These are phyloP conservation scores for Flaveria brownii DNA, from an alignment of 129 eudicot species.

Conservation along the genomic window DNA sequence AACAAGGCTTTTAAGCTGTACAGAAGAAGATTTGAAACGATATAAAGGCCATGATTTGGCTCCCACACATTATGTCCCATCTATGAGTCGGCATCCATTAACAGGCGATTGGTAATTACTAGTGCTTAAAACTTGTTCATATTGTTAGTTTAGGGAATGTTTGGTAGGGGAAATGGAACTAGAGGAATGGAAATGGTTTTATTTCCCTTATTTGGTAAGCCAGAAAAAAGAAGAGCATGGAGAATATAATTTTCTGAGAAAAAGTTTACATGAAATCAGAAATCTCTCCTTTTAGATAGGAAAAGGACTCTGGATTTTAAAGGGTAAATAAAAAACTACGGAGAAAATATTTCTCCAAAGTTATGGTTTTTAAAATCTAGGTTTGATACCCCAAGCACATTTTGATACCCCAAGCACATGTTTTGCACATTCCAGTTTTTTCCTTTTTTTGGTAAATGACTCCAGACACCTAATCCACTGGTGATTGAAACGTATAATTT, in stretches of 20 bases:
- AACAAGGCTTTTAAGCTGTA: constrained; percentile 91
- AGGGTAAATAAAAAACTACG: background rate
- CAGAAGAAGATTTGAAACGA: constrained; percentile 75
- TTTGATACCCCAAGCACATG: background rate
- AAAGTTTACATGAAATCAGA: background rate
- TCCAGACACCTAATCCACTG: no score
- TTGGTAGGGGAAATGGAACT: background rate
- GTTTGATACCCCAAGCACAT: background rate
- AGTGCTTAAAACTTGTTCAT: background rate
- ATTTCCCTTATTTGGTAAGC: background rate
- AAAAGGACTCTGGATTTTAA: background rate
- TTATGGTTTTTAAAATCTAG: background rate
- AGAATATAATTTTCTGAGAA: background rate
- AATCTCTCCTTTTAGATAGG: background rate
- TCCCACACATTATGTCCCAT: constrained; percentile 95
- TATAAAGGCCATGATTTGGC: constrained; percentile 92
- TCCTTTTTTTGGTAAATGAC: no score
- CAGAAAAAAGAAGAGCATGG: background rate
- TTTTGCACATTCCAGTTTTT: background rate
- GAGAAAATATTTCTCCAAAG: background rate
- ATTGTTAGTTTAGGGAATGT: background rate
- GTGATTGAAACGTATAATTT: no score
- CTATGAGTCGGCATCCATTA: constrained; percentile 93
- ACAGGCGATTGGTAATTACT: constrained; percentile 82
- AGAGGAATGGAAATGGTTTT: background rate